Evolutionary conservation across 73 alveolate species (phyloP).

Genomic region (Tetrahymena malaccensis): DNA sequence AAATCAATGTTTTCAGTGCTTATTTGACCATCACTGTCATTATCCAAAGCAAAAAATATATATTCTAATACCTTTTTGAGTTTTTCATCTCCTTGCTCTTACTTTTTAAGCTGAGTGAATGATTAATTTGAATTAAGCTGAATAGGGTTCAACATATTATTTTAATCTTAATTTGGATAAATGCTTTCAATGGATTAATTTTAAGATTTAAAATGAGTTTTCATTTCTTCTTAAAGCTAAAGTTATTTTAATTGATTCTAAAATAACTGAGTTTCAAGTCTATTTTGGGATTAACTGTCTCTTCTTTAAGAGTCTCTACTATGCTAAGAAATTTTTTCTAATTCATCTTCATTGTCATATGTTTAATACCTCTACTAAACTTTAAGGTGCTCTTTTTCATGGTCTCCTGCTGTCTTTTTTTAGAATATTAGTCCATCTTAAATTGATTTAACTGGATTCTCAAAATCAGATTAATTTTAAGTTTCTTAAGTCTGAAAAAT

Average conservation of each 20-base stretch:
- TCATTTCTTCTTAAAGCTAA: background rate
- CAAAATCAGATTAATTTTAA: background rate
- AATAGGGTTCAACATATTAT: background rate
- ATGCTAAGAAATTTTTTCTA: background rate
- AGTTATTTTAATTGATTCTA: background rate
- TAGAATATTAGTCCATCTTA: background rate
- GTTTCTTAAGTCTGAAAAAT: background rate
- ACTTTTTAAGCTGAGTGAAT: background rate
- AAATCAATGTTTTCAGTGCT: background rate
- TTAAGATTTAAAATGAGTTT: background rate
- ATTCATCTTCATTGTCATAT: background rate
- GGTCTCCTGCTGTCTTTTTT: background rate
- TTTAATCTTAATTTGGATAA: background rate
- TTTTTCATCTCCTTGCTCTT: background rate
- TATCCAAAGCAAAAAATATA: background rate
- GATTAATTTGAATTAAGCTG: background rate
- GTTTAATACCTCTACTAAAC: background rate
- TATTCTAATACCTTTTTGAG: background rate
- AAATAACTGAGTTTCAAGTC: background rate
- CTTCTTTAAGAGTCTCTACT: background rate
- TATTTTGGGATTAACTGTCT: background rate
- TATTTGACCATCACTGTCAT: background rate
- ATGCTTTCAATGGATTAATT: background rate
- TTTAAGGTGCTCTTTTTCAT: background rate
- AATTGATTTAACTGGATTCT: background rate